Base-by-base conservation (phyloP, 2,329 filamentous ascomycete species). In the Apiospora malaysiana region DNA sequence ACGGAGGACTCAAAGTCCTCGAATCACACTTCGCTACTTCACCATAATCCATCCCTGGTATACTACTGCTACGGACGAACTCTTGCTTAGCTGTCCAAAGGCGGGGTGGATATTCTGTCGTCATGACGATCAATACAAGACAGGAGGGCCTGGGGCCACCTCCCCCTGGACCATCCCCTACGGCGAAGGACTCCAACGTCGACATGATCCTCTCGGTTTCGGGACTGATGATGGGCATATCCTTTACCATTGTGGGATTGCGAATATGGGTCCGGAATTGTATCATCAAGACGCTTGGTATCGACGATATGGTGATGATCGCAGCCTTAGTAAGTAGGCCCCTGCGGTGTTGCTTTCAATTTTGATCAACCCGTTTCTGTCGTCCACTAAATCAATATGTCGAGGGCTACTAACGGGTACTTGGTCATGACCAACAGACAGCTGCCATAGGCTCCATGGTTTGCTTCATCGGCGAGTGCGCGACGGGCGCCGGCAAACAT, bases 221-320 rank as follows among this genome's bases (percentile, higher is more conserved):
- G 43, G 68, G 70, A 16, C 23, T 68, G 8, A 47, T 69, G 45
- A 65, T 68, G 66, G 69, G 68, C 1, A 23, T 69, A 2, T 71
- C 70, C 1, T 68, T 63, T 9, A 42, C 66, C 37, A 66, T 66
- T n/a, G 68, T 69, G 18, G 40, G 45, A 23, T 42, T 72, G 37
- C 69, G 71, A 21, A 45, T 72, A 7, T 72, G 68, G 66, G 68
- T 72, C 6, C 69, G 71, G 27, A 66, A 68, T 14, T 32, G 49
- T 27, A 67, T 72, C 45, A 69, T 72, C 40, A 72, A 72, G 42
- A 69, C 67, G 14, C 67, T 72, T 23, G 69, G 71, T 4, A 27
- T 69, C 9, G 71, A 72, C 47, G 71, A 72, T 23, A 25, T 18
- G 59, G 47, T 71, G n/a, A 72, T 72, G 21, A 49, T 72, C 9